phyloP scores from a whole-genome alignment of 805 yeast genomes.

The Kregervanrija delftensis region DNA sequence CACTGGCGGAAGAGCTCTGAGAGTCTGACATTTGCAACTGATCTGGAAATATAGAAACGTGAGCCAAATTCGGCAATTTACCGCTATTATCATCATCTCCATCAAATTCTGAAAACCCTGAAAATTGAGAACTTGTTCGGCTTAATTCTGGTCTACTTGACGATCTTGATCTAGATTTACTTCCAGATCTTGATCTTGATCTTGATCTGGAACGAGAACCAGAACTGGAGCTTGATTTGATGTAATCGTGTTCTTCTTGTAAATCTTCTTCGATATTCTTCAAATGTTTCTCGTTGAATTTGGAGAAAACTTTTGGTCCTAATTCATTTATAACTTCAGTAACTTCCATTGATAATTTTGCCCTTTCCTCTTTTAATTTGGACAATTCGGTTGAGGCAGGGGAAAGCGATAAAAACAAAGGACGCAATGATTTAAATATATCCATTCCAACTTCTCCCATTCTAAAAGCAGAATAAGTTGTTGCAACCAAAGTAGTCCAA shows the following conservation, averaged over 20 bases:
- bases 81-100: conserved; percentile 9
- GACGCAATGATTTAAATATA: conserved; percentile 74
- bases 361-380: conserved; percentile 56
- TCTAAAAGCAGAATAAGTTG: conserved; percentile 81
- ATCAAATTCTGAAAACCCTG: conserved; percentile 22
- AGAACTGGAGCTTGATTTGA: conserved; percentile 14
- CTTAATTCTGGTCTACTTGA: conserved; percentile 6
- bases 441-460: conserved; percentile 95
- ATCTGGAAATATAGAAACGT: conserved; percentile 30
- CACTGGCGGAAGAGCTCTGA: conserved; percentile 5
- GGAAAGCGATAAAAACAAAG: conserved; percentile 56
- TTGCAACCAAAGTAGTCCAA: conserved; percentile 58
- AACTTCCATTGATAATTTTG: conserved; percentile 59
- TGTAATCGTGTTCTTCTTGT: conserved; percentile 18
- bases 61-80: conserved; percentile 22
- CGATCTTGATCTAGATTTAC: conserved; percentile 8
- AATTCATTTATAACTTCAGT: conserved; percentile 73
- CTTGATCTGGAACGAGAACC: conserved; percentile 12
- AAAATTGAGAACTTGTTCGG: conserved; percentile 17
- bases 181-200: conserved; percentile 9
- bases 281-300: conserved; percentile 35
- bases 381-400: conserved; percentile 43
- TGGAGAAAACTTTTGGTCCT: conserved; percentile 85
- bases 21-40: conserved; percentile 17
- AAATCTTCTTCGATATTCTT: conserved; percentile 12